Percentiles rank a stretch among this genome's conserved stretches.
These are phyloP conservation scores for Elongisporangium undulatum DNA, from an alignment of 352 stramenopile genomes.

Conservation along the genomic window DNA sequence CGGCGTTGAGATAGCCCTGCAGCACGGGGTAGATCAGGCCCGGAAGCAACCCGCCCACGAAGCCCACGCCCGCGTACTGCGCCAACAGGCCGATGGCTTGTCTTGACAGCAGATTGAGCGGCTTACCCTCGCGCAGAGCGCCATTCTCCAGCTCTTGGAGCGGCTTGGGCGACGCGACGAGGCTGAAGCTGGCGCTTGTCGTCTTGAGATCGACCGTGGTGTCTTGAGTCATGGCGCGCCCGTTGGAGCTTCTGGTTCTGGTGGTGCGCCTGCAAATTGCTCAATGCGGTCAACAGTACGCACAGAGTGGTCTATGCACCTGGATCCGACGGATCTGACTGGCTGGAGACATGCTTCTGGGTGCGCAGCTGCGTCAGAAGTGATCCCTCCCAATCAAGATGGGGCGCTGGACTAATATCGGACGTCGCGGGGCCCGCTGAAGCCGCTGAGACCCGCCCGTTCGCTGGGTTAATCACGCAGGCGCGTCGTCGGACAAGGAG, in stretches of 20 bases:
- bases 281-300: background rate
- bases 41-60: constrained; percentile 40
- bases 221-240: background rate
- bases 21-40: constrained; percentile 54
- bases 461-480: background rate
- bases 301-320: background rate
- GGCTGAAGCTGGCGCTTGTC: constrained; percentile 3
- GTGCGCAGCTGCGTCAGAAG: background rate
- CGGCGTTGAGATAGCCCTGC: constrained; percentile 48
- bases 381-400: background rate
- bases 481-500: background rate
- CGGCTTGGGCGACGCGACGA: constrained; percentile 4
- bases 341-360: background rate
- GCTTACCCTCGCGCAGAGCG: constrained; percentile 22
- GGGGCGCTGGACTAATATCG: background rate
- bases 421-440: background rate
- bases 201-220: constrained; percentile 8
- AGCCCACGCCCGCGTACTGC: constrained; percentile 54
- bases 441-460: background rate
- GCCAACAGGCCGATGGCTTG: constrained; percentile 31
- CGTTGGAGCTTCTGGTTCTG: constrained; percentile 5
- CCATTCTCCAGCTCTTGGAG: constrained; percentile 16
- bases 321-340: background rate
- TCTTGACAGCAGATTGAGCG: constrained; percentile 22
- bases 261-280: background rate